These are phyloP conservation scores for Annona squamosa DNA, from an alignment of 164 flowering plant genomes.

Conservation along the genomic window DNA sequence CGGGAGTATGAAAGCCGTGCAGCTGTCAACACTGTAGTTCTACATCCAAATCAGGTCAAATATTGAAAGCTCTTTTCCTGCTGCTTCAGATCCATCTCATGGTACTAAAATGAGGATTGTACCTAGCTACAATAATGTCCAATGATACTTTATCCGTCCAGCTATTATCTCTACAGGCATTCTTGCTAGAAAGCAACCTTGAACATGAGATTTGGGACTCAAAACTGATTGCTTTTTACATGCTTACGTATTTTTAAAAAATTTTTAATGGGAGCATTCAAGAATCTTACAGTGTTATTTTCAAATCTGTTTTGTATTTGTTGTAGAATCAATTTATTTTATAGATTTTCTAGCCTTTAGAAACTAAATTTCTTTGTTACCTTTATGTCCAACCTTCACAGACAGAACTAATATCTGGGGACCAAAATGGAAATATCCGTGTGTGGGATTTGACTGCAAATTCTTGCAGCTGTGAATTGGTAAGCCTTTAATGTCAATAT, in stretches of 20 bases:
- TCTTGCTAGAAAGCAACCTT: background rate
- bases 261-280: background rate
- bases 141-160: background rate
- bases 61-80: background rate
- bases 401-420: conserved; percentile 98
- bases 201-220: background rate
- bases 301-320: background rate
- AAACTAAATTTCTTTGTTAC: no score
- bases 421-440: conserved; percentile 97
- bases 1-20: conserved; percentile 99
- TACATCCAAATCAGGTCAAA: conserved; percentile 94
- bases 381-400: conserved; percentile 20
- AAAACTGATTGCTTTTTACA: background rate
- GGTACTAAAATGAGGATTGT: background rate
- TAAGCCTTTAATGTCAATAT: conserved; percentile 21
- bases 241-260: background rate
- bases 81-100: background rate
- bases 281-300: background rate
- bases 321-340: background rate
- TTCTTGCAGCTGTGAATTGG: conserved; percentile 99
- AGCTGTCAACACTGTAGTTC: conserved; percentile 95
- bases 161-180: background rate
- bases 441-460: conserved; percentile 99
- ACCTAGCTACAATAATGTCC: background rate
- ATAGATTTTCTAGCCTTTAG: conserved; percentile 1